Base-by-base conservation (phyloP, 768 basidiomycete genomes). In the Rhizopogon rudus region DNA sequence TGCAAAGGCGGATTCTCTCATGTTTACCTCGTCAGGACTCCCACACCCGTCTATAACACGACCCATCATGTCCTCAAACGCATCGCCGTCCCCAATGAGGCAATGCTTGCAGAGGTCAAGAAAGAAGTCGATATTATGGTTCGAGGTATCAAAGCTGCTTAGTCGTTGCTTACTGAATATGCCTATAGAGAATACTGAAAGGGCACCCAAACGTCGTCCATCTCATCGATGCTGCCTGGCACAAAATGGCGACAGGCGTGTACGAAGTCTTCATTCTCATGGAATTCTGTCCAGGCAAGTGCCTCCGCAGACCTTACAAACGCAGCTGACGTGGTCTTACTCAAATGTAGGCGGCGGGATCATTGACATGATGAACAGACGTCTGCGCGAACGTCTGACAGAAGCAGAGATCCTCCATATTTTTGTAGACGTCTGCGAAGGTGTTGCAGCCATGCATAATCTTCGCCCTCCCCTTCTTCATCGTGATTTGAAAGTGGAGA, bases 101-200 rank as follows among this genome's bases (percentile, higher is more conserved):
- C 80, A 37, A 91, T 95, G 80, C 82, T 98, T 54, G 81, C 85
- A 12, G 95, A 97, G 64, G 96, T 98, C 42, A 90, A 92, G 78
- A 93, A 89, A 73, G 97, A 99, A 72, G 97, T 99, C 44, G 94
- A 98, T 65, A 91, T 98, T 60, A 99, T 99, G 97, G 97, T 98
- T 65, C 63, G 80, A 60, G 60, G 42, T 57, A 52, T 55, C 40
- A 5, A 41, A 57, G 28, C 44, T 49, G 20, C 53, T 16, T 59
- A 45, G 39, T 57, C 49, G 44, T 65, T 56, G 60, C 55, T 58
- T 69, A 71, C 63, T 72, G 61, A 62, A 54, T 52, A 54, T 69
- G 29, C 60, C 63, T 64, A 57, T 72, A 96, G 93, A 85, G 93
- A 73, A 77, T 93, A 52, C 77, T 98, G 56, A 87, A 90, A 73